These are phyloP conservation scores for Colletotrichum spaethianum DNA, from an alignment of 2,329 filamentous ascomycete genomes.

Conservation along the genomic window DNA sequence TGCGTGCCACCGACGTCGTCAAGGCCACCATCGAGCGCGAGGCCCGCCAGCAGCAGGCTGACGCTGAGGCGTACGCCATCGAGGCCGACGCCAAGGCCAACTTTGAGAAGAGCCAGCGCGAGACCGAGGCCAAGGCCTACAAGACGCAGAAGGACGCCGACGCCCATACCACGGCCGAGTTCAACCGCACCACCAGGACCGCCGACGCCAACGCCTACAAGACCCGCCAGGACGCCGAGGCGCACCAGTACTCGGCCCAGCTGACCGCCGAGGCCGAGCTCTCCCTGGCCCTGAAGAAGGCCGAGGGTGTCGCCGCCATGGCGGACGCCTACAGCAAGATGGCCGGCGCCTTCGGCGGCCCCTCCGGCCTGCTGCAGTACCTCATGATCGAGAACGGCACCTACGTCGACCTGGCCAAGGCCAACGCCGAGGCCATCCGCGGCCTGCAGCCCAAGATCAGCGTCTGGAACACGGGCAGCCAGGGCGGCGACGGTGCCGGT, in stretches of 20 bases:
- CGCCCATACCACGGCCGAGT: slow-evolving; percentile 58
- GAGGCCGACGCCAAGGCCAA: slow-evolving; percentile 71
- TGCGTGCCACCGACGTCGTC: slow-evolving; percentile 83
- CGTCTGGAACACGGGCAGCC: slow-evolving; percentile 85
- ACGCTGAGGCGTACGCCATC: slow-evolving; percentile 75
- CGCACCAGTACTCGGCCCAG: slow-evolving; percentile 52
- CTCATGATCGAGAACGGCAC: slow-evolving; percentile 90
- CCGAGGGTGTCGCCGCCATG: slow-evolving; percentile 83
- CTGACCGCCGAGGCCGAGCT: slow-evolving; percentile 73
- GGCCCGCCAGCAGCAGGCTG: slow-evolving; percentile 77
- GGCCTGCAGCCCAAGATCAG: slow-evolving; percentile 91
- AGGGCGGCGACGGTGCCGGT: slow-evolving; percentile 58
- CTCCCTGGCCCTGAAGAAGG: slow-evolving; percentile 77
- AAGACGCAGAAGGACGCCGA: slow-evolving; percentile 62
- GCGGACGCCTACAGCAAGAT: slow-evolving; percentile 85
- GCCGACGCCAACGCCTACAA: slow-evolving; percentile 67
- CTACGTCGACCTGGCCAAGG: slow-evolving; percentile 82
- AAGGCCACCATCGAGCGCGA: slow-evolving; percentile 81
- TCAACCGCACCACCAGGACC: slow-evolving; percentile 57
- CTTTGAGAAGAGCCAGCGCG: slow-evolving; percentile 67
- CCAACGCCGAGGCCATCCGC: slow-evolving; percentile 81
- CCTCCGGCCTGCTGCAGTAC: slow-evolving; percentile 84
- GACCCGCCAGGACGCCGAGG: slow-evolving; percentile 60
- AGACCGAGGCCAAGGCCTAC: slow-evolving; percentile 67
- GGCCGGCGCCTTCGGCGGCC: slow-evolving; percentile 81